Percentiles rank a stretch among this genome's conserved stretches.
These are phyloP conservation scores for Limnanthes douglasii DNA, from an alignment of 345 rosid species.

Conservation along the genomic window DNA sequence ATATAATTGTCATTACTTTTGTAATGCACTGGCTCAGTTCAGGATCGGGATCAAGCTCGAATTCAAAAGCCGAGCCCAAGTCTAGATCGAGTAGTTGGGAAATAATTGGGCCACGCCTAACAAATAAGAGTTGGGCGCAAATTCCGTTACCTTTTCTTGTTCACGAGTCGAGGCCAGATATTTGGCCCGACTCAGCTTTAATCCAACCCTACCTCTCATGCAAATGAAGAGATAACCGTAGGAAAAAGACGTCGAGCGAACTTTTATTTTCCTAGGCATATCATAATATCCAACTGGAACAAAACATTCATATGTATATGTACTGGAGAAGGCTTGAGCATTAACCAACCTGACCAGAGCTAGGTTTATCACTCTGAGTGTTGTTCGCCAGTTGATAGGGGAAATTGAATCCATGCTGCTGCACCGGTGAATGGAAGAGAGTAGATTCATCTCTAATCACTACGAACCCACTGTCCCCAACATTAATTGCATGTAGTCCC, in stretches of 20 bases:
- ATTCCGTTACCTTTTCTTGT: too few relatives aligned
- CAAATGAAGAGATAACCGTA: neutral
- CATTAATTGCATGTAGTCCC: slow-evolving; percentile 73
- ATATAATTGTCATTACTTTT: too few relatives aligned
- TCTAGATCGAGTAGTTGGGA: too few relatives aligned
- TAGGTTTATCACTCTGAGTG: slow-evolving; percentile 55
- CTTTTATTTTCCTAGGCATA: too few relatives aligned
- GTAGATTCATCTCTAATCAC: slow-evolving; percentile 79
- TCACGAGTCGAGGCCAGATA: neutral
- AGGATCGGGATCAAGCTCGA: too few relatives aligned
- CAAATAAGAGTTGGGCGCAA: too few relatives aligned
- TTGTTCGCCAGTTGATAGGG: slow-evolving; percentile 87
- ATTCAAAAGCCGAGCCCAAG: too few relatives aligned
- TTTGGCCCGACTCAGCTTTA: neutral
- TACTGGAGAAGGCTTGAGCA: neutral
- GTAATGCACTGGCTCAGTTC: too few relatives aligned
- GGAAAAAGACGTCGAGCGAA: too few relatives aligned
- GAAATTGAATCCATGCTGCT: slow-evolving; percentile 92
- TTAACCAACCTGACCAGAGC: slow-evolving; percentile 73
- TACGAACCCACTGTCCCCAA: slow-evolving; percentile 95
- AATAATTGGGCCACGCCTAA: too few relatives aligned
- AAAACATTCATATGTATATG: neutral
- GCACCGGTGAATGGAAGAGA: slow-evolving; percentile 77
- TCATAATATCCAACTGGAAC: too few relatives aligned
- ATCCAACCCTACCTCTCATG: neutral